These are phyloP conservation scores for Serendipita indica DNA, from an alignment of 768 basidiomycete genomes.

Conservation along the genomic window DNA sequence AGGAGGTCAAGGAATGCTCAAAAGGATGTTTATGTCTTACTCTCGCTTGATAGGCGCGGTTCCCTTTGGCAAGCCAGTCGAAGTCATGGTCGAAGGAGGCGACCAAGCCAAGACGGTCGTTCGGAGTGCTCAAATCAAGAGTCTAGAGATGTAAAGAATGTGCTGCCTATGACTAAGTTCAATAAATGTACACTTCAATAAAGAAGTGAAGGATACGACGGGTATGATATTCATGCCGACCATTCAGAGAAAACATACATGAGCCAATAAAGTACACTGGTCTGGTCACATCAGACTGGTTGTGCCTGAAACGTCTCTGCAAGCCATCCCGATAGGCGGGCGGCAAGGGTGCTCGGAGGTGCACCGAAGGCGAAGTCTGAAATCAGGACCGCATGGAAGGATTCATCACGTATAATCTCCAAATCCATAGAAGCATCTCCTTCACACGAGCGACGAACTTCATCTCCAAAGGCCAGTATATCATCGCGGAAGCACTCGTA, in stretches of 20 bases:
- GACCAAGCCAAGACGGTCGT: too few relatives aligned
- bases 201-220: too few relatives aligned
- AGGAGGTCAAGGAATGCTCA: too few relatives aligned
- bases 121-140: too few relatives aligned
- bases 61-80: conserved; percentile 23
- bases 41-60: conserved; percentile 41
- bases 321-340: neutral
- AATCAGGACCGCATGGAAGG: conserved; percentile 2
- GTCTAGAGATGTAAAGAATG: too few relatives aligned
- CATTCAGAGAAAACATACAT: too few relatives aligned
- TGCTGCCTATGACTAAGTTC: too few relatives aligned
- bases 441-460: neutral
- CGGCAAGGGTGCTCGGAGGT: neutral
- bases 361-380: conserved; percentile 2
- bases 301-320: neutral
- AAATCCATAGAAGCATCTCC: neutral
- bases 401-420: conserved; percentile 4
- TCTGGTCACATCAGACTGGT: too few relatives aligned
- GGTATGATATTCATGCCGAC: too few relatives aligned
- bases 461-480: neutral
- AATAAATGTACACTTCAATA: too few relatives aligned
- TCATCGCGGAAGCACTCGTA: conserved; percentile 7
- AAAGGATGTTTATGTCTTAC: conserved; percentile 27
- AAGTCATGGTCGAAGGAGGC: neutral
- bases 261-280: too few relatives aligned